Base-by-base conservation (phyloP, 1,284 basidiomycete genomes). In the Moesziomyces antarcticus region DNA sequence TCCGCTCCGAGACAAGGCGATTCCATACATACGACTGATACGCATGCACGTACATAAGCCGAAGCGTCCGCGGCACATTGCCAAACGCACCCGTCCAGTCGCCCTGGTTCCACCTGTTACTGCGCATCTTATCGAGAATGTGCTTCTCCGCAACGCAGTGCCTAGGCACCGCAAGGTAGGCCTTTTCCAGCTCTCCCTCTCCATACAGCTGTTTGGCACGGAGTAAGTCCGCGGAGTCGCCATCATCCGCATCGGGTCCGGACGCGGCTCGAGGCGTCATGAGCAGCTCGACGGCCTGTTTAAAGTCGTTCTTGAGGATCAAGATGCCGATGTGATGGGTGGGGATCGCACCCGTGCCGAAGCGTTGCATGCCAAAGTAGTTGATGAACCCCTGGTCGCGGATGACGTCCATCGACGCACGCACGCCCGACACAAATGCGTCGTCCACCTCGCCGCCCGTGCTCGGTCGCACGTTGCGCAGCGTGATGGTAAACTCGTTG, bases 21-120 rank as follows among this genome's bases (percentile, higher is more conserved):
- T 99, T 99, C 97, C 96, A 99, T 30, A 99, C 90, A 80, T 98
- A 99, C 18, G 93, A 96, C 85, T 99, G 97, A 85, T 98, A 99
- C 40, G 96, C 95, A 85, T 99, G 97, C 49, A 98, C 90, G 82
- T 99, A 99, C 93, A 99, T 98, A 69, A 96, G 87, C 50, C 95
- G 89, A 71, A 99, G 89, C n/a, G 94, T 95, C 69, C 75, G 53
- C 10, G 80, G 79, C 41, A 81, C 56, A 33, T 73, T 64, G 7
- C 62, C 56, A 50, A 82, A 74, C 27, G 68, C 58, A 16, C 62
- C 74, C n/a, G 59, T 61, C 67, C 64, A 77, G 57, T 82, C 72
- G 16, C 53, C 54, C 33, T 72, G 69, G 21, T 63, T 63, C 63
- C 61, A 73, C 24, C 62, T 69, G 9, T 63, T 42, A 30, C 59